These are phyloP conservation scores for Syzygium grande DNA, from an alignment of 345 rosid species.

Conservation along the genomic window DNA sequence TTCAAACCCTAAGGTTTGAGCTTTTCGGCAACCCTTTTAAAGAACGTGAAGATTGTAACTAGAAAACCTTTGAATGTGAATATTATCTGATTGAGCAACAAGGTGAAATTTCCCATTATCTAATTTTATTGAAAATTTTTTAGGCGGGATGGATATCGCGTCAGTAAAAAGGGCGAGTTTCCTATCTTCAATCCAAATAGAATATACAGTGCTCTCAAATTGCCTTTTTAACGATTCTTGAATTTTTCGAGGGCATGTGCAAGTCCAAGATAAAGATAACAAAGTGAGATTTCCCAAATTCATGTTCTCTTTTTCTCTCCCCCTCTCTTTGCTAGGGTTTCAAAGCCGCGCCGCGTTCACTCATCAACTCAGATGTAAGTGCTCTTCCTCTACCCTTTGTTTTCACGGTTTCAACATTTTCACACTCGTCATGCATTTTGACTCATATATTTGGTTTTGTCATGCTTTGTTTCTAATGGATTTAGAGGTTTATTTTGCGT, in stretches of 20 bases:
- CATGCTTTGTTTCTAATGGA: no score
- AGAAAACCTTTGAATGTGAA: background rate
- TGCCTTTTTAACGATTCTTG: background rate
- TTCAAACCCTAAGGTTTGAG: background rate
- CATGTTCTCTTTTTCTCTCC: no score
- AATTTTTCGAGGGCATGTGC: background rate
- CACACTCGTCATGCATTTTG: no score
- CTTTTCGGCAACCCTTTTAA: background rate
- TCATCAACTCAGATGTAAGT: no score
- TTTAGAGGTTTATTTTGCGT: no score
- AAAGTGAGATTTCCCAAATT: background rate
- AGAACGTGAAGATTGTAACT: background rate
- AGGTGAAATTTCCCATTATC: background rate
- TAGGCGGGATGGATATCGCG: background rate
- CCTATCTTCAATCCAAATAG: background rate
- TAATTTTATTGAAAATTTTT: background rate
- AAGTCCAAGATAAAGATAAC: background rate
- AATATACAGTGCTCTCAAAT: background rate
- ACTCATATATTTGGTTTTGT: no score
- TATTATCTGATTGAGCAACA: background rate
- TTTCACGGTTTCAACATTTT: no score
- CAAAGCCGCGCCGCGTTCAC: no score
- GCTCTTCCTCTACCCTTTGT: no score
- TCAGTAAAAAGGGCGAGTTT: background rate
- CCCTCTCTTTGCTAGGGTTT: no score